Base-by-base conservation (phyloP, 805 yeast species). In the Teunomyces lycoperdinae region DNA sequence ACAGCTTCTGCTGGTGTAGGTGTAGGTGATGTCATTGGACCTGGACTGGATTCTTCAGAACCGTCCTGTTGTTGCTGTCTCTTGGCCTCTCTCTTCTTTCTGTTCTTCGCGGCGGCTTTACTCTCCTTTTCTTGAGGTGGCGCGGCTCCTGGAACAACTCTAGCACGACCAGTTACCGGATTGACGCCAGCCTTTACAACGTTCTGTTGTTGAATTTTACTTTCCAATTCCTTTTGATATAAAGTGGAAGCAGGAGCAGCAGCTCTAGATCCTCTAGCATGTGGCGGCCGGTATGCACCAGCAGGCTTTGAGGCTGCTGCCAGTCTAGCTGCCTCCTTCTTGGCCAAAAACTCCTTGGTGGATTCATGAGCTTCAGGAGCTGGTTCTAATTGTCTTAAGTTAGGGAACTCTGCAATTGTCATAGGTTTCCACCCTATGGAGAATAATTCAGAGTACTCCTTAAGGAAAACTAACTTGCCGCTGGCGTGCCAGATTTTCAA, bases 241-340 rank as follows among this genome's bases (percentile, higher is more conserved):
- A 83, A 68, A 4, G 87, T 71, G 48, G 82, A 76, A 34, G 76
- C 64, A 9, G 72, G 60, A 3, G 71, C 59, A 3, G 68, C 49
- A 24, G 52, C 53, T 16, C 51, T 33, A 50, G n/a, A 11, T 46
- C 63, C 75, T 66, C 96, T 79, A 9, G 97, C 96, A 67, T 90
- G 97, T 2, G 99, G 99, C 20, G 99, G 99, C 66, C 96, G 82
- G 66, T 94, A 94, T 36, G 97, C 98, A 46, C 97, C 96, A 29
- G 81, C 78, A 46, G 91, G 84, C 62, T 84, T 85, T 46, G 77
- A 64, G 14, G 73, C 66, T 13, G 67, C 62, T 5, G 67, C 62
- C 8, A 68, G 59, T 34, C 63, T 57, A 36, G 59, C 58, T 13
- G 67, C 67, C 43, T 68, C 68, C 50, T 63, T 67, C 56, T 75